These are phyloP conservation scores for Capsicum rhomboideum DNA, from an alignment of 257 asterid genomes.

Conservation along the genomic window DNA sequence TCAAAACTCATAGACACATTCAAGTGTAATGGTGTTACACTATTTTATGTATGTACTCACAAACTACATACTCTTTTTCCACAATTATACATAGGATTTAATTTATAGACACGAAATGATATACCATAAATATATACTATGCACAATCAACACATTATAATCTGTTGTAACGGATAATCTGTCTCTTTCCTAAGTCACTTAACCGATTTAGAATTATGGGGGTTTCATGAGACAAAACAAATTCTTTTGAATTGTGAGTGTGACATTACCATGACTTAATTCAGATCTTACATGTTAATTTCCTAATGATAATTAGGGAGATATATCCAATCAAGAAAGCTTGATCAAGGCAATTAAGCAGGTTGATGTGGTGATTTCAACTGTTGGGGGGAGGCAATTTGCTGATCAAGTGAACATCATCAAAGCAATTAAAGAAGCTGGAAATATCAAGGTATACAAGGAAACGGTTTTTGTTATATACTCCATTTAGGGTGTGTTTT, in stretches of 20 bases:
- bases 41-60: constrained; percentile 3
- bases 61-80: not conserved
- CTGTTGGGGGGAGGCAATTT: not conserved
- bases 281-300: not conserved
- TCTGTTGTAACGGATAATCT: not conserved
- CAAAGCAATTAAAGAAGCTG: constrained; percentile 29
- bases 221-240: no score
- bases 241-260: not conserved
- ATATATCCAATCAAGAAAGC: constrained; percentile 14
- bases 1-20: constrained; percentile 1
- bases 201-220: not conserved
- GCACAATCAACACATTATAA: not conserved
- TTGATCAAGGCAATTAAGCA: constrained; percentile 22
- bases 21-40: constrained; percentile 2
- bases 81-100: not conserved
- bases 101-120: not conserved
- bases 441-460: constrained; percentile 19
- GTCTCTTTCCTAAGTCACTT: not conserved
- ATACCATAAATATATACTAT: no score
- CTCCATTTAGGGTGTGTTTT: not conserved
- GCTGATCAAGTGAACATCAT: constrained; percentile 21
- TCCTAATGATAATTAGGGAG: constrained; percentile 12
- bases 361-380: constrained; percentile 34
- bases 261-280: not conserved
- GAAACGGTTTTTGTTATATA: not conserved